Conservation (phyloP, 2,329 filamentous ascomycete genomes). For the Diaporthe amygdali region DNA sequence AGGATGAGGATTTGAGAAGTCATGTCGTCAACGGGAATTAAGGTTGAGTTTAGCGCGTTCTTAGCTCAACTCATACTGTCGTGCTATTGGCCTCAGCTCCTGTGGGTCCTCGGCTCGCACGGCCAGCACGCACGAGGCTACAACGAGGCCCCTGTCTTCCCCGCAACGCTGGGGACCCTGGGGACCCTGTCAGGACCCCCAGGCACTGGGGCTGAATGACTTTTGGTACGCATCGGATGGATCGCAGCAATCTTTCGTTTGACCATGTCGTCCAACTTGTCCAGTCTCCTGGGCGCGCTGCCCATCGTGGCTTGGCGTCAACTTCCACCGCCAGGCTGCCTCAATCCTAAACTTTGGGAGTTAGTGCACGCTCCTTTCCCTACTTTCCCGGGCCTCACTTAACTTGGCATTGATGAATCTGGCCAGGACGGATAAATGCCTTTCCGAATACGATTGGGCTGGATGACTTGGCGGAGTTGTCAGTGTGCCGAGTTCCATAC, state of each 20-base stretch:
- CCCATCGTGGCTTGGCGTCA: not conserved
- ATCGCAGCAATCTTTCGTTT: constrained; percentile 4
- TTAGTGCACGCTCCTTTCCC: not conserved
- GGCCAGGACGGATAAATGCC: not conserved
- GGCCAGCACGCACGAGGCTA: not conserved
- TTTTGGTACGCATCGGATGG: constrained; percentile 10
- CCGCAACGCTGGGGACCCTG: not conserved
- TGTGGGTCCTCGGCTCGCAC: not conserved
- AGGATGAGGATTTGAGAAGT: not conserved
- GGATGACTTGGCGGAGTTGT: not conserved
- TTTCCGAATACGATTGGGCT: not conserved
- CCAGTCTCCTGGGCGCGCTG: not conserved
- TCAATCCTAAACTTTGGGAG: not conserved
- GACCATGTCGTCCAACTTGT: not conserved
- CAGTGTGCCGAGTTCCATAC: constrained; percentile 8
- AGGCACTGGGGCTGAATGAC: constrained; percentile 12
- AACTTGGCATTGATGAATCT: not conserved
- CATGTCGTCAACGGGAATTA: constrained; percentile 15
- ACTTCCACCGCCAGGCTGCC: not conserved
- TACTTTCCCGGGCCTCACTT: too few relatives aligned
- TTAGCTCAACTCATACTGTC: not conserved
- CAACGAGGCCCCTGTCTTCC: not conserved
- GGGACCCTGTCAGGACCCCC: constrained; percentile 8
- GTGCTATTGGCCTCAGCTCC: not conserved
- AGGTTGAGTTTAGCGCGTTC: not conserved